Evolutionary conservation across 495 filamentous ascomycete genomes (phyloP).

Genomic region (Trypethelium eluteriae): DNA sequence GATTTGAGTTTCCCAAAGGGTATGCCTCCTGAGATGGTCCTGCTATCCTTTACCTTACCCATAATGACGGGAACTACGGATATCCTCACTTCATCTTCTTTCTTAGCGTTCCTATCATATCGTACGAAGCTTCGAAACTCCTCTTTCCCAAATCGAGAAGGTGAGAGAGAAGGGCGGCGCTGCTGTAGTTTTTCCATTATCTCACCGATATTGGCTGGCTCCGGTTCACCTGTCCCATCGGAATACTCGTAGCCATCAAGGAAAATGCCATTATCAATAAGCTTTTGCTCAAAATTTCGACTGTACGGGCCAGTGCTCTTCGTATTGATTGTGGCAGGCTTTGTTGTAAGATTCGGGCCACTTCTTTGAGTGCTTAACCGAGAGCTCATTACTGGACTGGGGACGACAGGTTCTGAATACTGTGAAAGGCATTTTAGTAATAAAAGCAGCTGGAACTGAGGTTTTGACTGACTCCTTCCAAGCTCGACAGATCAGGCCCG

Average conservation of each 20-base stretch:
- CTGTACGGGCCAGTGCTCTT: constrained; percentile 29
- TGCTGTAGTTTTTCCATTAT: constrained; percentile 30
- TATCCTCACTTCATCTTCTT: neutral
- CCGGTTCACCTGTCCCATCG: neutral
- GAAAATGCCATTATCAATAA: constrained; percentile 35
- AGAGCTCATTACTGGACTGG: neutral
- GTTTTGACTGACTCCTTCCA: constrained; percentile 11
- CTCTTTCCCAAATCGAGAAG: constrained; percentile 32
- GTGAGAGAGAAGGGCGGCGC: constrained; percentile 37
- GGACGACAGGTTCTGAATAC: neutral
- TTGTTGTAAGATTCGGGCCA: neutral
- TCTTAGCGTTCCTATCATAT: constrained; percentile 29
- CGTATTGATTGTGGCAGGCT: neutral
- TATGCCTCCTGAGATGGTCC: constrained; percentile 26
- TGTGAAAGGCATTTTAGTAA: constrained; percentile 5
- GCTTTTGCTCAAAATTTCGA: constrained; percentile 32
- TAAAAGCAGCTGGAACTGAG: neutral
- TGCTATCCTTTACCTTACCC: constrained; percentile 24
- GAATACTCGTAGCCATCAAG: constrained; percentile 19
- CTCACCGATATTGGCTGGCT: constrained; percentile 30
- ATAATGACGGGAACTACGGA: constrained; percentile 34
- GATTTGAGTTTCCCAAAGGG: constrained; percentile 34
- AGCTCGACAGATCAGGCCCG: constrained; percentile 11
- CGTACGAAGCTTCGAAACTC: constrained; percentile 29
- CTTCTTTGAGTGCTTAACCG: neutral